phyloP scores from a whole-genome alignment of 805 yeast genomes.

The Tetrapisispora fleetii region DNA sequence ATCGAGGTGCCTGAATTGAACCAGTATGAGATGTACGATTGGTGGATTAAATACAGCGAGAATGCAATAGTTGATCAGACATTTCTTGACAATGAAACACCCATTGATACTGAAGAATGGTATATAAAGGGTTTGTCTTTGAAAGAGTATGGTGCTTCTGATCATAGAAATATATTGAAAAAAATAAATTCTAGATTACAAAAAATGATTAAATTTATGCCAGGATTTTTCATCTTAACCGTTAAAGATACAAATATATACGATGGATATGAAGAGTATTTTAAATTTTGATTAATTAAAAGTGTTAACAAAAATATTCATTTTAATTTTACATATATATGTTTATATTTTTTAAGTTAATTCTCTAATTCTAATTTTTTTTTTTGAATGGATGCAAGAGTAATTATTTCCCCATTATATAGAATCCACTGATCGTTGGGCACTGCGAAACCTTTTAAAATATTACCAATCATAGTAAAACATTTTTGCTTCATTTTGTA shows the following conservation, averaged over 20 bases:
- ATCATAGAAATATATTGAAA: background rate
- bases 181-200: background rate
- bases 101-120: background rate
- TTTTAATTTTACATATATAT: background rate
- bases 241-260: conserved; percentile 1
- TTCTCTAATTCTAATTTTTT: conserved; percentile 4
- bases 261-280: background rate
- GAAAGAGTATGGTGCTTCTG: background rate
- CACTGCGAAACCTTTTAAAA: conserved; percentile 19
- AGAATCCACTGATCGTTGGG: conserved; percentile 25
- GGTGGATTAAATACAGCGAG: background rate
- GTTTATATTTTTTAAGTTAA: conserved; percentile 2
- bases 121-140: background rate
- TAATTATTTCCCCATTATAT: conserved; percentile 20
- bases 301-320: background rate
- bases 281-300: background rate
- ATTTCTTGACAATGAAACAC: background rate
- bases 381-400: conserved; percentile 19
- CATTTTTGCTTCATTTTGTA: conserved; percentile 12
- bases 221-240: background rate
- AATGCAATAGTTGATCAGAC: background rate
- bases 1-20: background rate
- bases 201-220: background rate
- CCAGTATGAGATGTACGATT: background rate
- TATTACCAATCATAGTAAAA: conserved; percentile 19